phyloP scores from a whole-genome alignment of 768 basidiomycete species.

The Lepiota brunneoincarnata region DNA sequence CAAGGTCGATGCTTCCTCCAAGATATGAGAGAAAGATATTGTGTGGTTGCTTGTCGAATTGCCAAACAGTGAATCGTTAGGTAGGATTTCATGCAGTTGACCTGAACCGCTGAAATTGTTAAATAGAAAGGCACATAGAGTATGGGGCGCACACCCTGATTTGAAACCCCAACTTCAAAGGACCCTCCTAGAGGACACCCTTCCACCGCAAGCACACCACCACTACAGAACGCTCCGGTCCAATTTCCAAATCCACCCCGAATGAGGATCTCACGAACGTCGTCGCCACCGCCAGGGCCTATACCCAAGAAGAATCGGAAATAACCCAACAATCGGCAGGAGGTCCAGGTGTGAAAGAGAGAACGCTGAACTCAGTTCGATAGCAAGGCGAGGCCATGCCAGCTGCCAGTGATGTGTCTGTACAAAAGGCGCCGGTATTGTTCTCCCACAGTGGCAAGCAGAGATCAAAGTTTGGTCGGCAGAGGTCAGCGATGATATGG shows the following conservation, averaged over 20 bases:
- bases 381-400: too few relatives aligned
- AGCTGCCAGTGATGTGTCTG: too few relatives aligned
- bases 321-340: too few relatives aligned
- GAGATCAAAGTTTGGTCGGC: too few relatives aligned
- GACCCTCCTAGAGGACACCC: slow-evolving; percentile 24
- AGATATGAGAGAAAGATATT: slow-evolving; percentile 66
- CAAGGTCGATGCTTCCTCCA: slow-evolving; percentile 26
- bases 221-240: slow-evolving; percentile 28
- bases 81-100: slow-evolving; percentile 44
- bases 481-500: too few relatives aligned
- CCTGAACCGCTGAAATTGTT: slow-evolving; percentile 23
- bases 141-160: slow-evolving; percentile 27
- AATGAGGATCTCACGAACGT: slow-evolving; percentile 44
- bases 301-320: too few relatives aligned
- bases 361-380: too few relatives aligned
- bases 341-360: too few relatives aligned
- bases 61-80: slow-evolving; percentile 54
- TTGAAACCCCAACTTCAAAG: slow-evolving; percentile 61
- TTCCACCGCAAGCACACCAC: slow-evolving; percentile 53
- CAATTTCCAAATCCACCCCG: slow-evolving; percentile 11
- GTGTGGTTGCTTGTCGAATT: slow-evolving; percentile 76
- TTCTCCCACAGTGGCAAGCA: too few relatives aligned
- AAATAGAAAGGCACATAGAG: background rate
- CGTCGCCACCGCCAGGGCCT: slow-evolving; percentile 31
- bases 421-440: too few relatives aligned